Percentiles rank a stretch among this genome's conserved stretches.
These are phyloP conservation scores for Neonectria magnoliae DNA, from an alignment of 2,329 filamentous ascomycete species.

Conservation along the genomic window DNA sequence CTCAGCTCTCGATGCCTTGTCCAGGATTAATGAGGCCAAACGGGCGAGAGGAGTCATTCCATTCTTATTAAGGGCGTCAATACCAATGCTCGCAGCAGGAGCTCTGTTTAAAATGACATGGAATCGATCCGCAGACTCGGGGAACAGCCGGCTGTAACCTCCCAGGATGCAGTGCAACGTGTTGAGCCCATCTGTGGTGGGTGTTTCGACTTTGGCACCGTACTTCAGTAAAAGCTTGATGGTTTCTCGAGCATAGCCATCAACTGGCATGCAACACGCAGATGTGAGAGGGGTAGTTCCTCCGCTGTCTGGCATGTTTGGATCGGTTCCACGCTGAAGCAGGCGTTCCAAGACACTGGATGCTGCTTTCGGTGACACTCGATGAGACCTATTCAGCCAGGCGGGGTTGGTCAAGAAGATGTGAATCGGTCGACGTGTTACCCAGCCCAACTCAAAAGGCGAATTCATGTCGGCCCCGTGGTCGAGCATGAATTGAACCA, in stretches of 20 bases:
- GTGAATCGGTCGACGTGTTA: constrained; percentile 5
- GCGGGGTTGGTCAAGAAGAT: not conserved
- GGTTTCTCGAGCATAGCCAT: not conserved
- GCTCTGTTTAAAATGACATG: not conserved
- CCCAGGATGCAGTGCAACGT: not conserved
- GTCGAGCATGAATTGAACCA: constrained; percentile 9
- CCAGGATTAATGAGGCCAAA: not conserved
- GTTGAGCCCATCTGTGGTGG: not conserved
- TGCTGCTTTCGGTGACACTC: not conserved
- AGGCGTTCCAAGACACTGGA: not conserved
- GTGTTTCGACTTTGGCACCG: constrained; percentile 1
- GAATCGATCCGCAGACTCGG: not conserved
- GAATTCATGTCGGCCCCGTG: not conserved
- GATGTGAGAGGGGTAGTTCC: constrained; percentile 6
- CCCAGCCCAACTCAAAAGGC: not conserved
- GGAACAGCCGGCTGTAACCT: not conserved
- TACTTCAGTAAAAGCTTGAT: constrained; percentile 8
- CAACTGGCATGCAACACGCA: constrained; percentile 7
- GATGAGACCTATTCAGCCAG: not conserved
- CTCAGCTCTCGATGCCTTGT: not conserved
- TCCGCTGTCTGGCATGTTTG: constrained; percentile 11
- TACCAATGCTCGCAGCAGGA: not conserved
- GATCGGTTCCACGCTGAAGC: constrained; percentile 5
- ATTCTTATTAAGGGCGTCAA: constrained; percentile 1
- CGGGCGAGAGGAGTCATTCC: constrained; percentile 12